phyloP scores from a whole-genome alignment of 2,329 filamentous ascomycete genomes.

The Fusarium chlamydosporum region DNA sequence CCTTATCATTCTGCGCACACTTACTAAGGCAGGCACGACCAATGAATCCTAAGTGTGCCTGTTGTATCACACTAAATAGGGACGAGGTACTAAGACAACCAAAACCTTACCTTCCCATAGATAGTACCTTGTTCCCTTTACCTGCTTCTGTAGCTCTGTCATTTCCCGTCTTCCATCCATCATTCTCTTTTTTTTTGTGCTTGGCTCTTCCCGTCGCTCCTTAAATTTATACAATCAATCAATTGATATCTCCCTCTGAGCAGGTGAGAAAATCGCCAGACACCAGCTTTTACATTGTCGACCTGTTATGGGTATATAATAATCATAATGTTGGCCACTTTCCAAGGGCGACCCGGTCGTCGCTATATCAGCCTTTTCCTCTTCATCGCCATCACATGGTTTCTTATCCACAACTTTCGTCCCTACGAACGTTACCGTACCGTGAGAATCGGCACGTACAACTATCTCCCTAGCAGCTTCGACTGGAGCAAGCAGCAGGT shows the following conservation, averaged over 20 bases:
- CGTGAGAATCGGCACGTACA: conserved; percentile 46
- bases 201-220: conserved; percentile 24
- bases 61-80: background rate
- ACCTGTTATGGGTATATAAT: conserved; percentile 38
- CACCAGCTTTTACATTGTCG: conserved; percentile 6
- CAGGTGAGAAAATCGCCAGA: conserved; percentile 15
- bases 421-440: conserved; percentile 41
- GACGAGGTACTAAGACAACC: no score
- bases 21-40: conserved; percentile 11
- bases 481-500: conserved; percentile 57
- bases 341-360: conserved; percentile 53
- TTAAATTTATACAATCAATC: conserved; percentile 13
- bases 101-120: background rate
- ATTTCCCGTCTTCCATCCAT: conserved; percentile 2
- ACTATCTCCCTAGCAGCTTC: conserved; percentile 56
- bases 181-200: conserved; percentile 5
- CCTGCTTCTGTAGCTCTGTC: background rate
- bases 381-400: conserved; percentile 49
- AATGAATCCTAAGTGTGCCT: background rate
- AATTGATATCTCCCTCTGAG: conserved; percentile 1
- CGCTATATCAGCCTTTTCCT: conserved; percentile 53
- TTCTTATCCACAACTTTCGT: conserved; percentile 51
- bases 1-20: conserved; percentile 28
- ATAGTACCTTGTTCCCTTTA: conserved; percentile 2
- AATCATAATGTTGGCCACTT: conserved; percentile 54